phyloP scores from a whole-genome alignment of 2,329 filamentous ascomycete genomes.

The Ceratocystis diversiconidia region DNA sequence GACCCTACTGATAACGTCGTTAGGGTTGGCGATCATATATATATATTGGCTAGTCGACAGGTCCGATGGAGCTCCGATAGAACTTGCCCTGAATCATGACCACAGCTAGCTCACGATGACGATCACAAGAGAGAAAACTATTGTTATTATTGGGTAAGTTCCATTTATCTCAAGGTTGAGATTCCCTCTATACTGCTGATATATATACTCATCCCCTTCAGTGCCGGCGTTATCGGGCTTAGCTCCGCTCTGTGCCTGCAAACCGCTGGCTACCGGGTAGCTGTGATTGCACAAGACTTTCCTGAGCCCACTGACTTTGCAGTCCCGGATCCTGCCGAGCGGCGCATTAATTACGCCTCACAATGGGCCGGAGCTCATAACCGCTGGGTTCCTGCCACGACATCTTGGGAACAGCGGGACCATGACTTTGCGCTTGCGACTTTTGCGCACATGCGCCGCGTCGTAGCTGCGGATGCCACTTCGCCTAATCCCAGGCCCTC shows the following conservation, averaged over 20 bases:
- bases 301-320: constrained; percentile 34
- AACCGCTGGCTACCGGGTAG: constrained; percentile 28
- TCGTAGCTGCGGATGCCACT: constrained; percentile 21
- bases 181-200: not conserved
- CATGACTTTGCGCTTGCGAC: constrained; percentile 31
- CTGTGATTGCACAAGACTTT: constrained; percentile 34
- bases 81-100: not conserved
- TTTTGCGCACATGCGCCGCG: constrained; percentile 29
- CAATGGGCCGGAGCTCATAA: constrained; percentile 45
- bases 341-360: constrained; percentile 39
- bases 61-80: not conserved
- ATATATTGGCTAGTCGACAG: not conserved
- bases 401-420: constrained; percentile 27
- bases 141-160: not conserved
- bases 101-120: not conserved
- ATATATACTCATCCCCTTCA: constrained; percentile 20
- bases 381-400: constrained; percentile 32
- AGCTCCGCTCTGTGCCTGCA: constrained; percentile 35
- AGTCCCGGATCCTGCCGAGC: constrained; percentile 23
- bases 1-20: not conserved
- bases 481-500: constrained; percentile 17
- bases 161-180: not conserved
- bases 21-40: not conserved
- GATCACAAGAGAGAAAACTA: not conserved
- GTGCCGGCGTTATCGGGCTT: constrained; percentile 40